Evolutionary conservation across 345 rosid genomes (phyloP).

Genomic region (Salix caprea): DNA sequence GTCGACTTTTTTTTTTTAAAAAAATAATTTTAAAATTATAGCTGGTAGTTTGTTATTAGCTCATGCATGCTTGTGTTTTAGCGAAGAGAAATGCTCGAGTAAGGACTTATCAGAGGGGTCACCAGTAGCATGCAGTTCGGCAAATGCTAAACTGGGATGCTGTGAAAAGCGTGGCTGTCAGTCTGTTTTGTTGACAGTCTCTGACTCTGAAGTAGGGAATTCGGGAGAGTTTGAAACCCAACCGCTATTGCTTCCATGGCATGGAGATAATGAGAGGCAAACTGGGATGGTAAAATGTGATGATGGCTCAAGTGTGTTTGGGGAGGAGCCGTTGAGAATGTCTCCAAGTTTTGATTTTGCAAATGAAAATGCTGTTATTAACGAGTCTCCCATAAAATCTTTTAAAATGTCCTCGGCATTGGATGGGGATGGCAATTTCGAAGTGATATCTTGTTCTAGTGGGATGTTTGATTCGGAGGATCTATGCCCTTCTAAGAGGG

Average conservation of each 20-base stretch:
- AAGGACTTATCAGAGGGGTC: too few species aligned
- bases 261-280: slow-evolving; percentile 10
- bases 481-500: slow-evolving; percentile 36
- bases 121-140: too few species aligned
- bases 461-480: slow-evolving; percentile 15
- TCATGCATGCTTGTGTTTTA: too few species aligned
- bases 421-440: background rate
- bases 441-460: slow-evolving; percentile 13
- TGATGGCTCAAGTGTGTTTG: background rate
- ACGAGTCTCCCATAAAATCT: slow-evolving; percentile 15
- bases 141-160: too few species aligned
- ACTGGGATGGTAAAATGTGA: background rate
- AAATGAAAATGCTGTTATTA: slow-evolving; percentile 21
- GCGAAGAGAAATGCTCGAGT: too few species aligned
- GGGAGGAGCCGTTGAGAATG: slow-evolving; percentile 4
- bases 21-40: too few species aligned
- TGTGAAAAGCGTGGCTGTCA: too few species aligned
- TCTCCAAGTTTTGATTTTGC: slow-evolving; percentile 27
- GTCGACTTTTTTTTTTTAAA: too few species aligned
- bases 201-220: background rate
- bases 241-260: slow-evolving; percentile 12
- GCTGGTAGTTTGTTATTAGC: too few species aligned
- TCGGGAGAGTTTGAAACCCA: slow-evolving; percentile 5
- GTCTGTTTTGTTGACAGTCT: too few species aligned
- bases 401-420: background rate